Evolutionary conservation across 2,329 filamentous ascomycete species (phyloP).

Genomic region (Penicillium sp.): DNA sequence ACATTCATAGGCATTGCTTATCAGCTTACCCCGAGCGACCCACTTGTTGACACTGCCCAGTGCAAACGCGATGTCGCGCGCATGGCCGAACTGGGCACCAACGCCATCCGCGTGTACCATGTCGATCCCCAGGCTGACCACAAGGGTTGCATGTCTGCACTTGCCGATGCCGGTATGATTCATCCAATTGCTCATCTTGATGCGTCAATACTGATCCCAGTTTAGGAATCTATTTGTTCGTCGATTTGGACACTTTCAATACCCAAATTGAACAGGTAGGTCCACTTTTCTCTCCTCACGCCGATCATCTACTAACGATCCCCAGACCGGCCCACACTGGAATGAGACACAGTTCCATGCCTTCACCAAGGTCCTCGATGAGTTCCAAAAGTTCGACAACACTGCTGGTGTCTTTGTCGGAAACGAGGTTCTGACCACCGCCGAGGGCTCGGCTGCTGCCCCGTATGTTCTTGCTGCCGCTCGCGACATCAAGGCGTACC

Average conservation of each 20-base stretch:
- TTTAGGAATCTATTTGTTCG: constrained; percentile 63
- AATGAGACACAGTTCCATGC: constrained; percentile 65
- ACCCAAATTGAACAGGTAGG: constrained; percentile 44
- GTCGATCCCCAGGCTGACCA: constrained; percentile 71
- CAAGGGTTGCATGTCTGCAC: constrained; percentile 73
- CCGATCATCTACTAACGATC: constrained; percentile 7
- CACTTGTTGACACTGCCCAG: constrained; percentile 70
- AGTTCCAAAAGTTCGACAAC: constrained; percentile 74
- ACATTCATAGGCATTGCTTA: constrained; percentile 66
- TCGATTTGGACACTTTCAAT: constrained; percentile 64
- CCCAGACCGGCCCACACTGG: constrained; percentile 62
- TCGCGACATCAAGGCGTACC: constrained; percentile 78
- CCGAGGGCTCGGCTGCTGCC: constrained; percentile 59
- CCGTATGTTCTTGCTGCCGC: constrained; percentile 80
- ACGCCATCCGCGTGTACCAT: constrained; percentile 84
- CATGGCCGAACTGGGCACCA: constrained; percentile 77
- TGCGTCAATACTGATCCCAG: neutral
- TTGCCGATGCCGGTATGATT: constrained; percentile 66
- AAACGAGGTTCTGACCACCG: constrained; percentile 67
- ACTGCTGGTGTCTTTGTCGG: constrained; percentile 80
- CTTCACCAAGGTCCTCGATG: constrained; percentile 70
- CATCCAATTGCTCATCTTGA: neutral
- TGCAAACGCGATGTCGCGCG: constrained; percentile 69
- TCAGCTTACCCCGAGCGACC: constrained; percentile 64
- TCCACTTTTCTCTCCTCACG: neutral